Evolutionary conservation across 768 basidiomycete genomes (phyloP), one percentile per base, ranked within the genome.

Genomic region (Cyathus striatus): DNA sequence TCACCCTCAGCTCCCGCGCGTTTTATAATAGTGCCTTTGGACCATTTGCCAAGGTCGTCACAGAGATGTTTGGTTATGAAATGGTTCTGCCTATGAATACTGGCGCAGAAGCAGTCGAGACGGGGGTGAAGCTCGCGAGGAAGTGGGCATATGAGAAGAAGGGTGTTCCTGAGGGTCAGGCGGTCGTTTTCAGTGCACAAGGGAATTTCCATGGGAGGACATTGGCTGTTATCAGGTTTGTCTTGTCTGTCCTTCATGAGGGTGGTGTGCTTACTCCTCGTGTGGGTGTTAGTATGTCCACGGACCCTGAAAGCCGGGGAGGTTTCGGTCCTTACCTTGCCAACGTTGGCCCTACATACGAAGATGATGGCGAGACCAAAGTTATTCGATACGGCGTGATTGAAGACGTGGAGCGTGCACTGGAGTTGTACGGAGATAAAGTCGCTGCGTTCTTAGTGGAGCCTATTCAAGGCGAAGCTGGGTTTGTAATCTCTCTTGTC

Each of bases 71-170:
- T 57, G 85, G 84, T 10, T 97, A 88, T 62, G 94, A 95, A 49
- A 93, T 92, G 83, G 91, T 96, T 2, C 72, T 98, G 6, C 94
- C 95, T 18, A 96, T 98, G 93, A 99, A 99, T 74, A 98, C 95
- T 1, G 95, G 95, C 36, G 93, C 93, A 1, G 96, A 99, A 58
- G 96, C 96, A 6, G 96, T 98, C 42, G 96, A 99, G 69, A 96
- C 94, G 0, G 81, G 85, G n/a, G 64, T 99, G 60, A 99, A 99
- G 74, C 75, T 98, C 14, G 85, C 96, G 0, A 69, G 96, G 52
- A 97, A 97, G 69, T 98, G 96, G 96, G 95, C 87, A 2, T 97
- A 98, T 65, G 75, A 75, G 69, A 78, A 78, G 67, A 98, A 91
- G 70, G 83, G 79, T 32, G 83, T 90, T 23, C 70, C 79, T 38